Evolutionary conservation across 1,139 yeast genomes (phyloP).

Genomic region (Kodamaea alishanica): DNA sequence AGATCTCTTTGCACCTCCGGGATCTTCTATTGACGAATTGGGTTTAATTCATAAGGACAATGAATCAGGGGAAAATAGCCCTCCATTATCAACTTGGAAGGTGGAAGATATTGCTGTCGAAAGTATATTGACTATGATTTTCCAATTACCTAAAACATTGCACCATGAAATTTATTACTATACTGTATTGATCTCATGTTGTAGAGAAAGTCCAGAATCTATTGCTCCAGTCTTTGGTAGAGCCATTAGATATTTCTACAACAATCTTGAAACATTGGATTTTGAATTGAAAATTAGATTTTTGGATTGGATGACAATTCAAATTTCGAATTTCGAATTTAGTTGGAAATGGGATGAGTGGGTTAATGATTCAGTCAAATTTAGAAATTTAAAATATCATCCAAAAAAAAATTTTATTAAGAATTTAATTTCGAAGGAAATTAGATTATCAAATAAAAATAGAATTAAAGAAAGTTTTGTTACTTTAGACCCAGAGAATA

Average conservation of each 20-base stretch:
- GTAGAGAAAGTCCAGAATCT: constrained; percentile 82
- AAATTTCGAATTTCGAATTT: constrained; percentile 88
- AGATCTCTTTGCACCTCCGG: constrained; percentile 76
- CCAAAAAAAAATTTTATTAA: constrained; percentile 74
- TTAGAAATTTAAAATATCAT: constrained; percentile 45
- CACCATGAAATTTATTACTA: constrained; percentile 78
- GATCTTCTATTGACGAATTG: constrained; percentile 75
- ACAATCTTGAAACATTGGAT: constrained; percentile 64
- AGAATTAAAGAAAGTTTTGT: constrained; percentile 77
- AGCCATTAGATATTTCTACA: constrained; percentile 81
- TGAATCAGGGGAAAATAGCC: constrained; percentile 38
- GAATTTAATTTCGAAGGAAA: constrained; percentile 79
- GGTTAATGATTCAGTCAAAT: constrained; percentile 54
- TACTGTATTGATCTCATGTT: constrained; percentile 83
- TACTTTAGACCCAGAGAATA: constrained; percentile 30
- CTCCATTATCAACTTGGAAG: constrained; percentile 72
- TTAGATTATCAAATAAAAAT: constrained; percentile 67
- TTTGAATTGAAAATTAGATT: constrained; percentile 70
- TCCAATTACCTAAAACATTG: constrained; percentile 65
- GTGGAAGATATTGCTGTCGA: constrained; percentile 89
- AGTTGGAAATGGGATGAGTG: constrained; percentile 99
- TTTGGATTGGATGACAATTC: constrained; percentile 91
- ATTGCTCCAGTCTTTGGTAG: constrained; percentile 96
- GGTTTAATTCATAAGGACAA: constrained; percentile 36
- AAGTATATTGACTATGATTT: constrained; percentile 71